These are phyloP conservation scores for Hortaea werneckii DNA, from an alignment of 2,329 filamentous ascomycete species.

Conservation along the genomic window DNA sequence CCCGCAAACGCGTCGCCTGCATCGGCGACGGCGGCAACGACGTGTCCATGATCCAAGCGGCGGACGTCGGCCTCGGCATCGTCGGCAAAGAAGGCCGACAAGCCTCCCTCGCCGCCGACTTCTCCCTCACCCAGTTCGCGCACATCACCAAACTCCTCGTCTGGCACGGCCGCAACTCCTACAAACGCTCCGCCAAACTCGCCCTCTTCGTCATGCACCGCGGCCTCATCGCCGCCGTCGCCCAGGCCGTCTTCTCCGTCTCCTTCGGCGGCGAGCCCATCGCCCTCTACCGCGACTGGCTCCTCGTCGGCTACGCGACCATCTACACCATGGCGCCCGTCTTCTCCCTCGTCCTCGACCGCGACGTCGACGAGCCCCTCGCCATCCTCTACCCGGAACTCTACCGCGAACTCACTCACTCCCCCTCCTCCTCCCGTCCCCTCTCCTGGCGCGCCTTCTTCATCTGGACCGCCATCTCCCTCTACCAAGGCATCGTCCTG, in stretches of 20 bases:
- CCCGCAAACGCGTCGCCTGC: constrained; percentile 90
- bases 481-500: constrained; percentile 93
- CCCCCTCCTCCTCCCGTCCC: constrained; percentile 46
- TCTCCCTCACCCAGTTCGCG: constrained; percentile 90
- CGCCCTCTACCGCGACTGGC: constrained; percentile 90
- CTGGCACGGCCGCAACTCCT: constrained; percentile 96
- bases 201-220: constrained; percentile 98
- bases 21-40: constrained; percentile 98
- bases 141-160: constrained; percentile 95
- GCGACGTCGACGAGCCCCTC: constrained; percentile 86
- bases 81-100: constrained; percentile 96
- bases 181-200: constrained; percentile 90
- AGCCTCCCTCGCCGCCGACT: constrained; percentile 89
- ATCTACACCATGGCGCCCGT: constrained; percentile 91
- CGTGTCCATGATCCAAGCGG: constrained; percentile 97
- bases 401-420: constrained; percentile 91
- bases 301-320: constrained; percentile 92
- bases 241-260: constrained; percentile 95
- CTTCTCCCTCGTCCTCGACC: constrained; percentile 85
- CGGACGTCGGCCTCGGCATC: constrained; percentile 94
- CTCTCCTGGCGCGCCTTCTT: constrained; percentile 92
- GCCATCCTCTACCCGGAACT: constrained; percentile 94
- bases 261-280: constrained; percentile 87
- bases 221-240: constrained; percentile 87
- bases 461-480: constrained; percentile 86